Evolutionary conservation across 768 basidiomycete species (phyloP).

Genomic region (Suillus variegatus): DNA sequence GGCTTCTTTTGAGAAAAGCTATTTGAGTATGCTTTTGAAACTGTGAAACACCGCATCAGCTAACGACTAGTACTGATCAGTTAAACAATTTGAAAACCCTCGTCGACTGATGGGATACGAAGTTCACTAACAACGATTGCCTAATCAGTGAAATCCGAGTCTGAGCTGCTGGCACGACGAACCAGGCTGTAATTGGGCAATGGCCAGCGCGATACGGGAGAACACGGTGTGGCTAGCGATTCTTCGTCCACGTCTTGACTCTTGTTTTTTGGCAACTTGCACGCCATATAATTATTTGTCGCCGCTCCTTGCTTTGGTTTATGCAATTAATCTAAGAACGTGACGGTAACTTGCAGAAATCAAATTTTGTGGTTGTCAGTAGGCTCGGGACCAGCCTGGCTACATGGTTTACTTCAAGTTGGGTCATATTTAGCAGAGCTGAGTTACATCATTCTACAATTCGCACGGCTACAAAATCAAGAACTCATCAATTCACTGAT

Average conservation of each 20-base stretch:
- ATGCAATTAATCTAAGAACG: not conserved
- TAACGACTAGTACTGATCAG: no score
- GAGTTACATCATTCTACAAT: no score
- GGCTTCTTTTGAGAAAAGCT: no score
- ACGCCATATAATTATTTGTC: not conserved
- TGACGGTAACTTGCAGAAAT: not conserved
- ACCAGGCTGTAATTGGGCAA: not conserved
- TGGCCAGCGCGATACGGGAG: not conserved
- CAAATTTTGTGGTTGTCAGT: no score
- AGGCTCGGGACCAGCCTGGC: no score
- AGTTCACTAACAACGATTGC: not conserved
- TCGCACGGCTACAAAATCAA: no score
- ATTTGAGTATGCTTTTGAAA: no score
- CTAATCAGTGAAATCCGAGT: not conserved
- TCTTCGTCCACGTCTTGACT: not conserved
- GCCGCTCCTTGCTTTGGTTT: not conserved
- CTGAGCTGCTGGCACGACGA: not conserved
- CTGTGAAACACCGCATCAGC: no score
- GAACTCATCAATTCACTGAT: no score
- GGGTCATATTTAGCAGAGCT: no score
- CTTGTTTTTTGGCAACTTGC: not conserved
- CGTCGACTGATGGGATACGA: not conserved
- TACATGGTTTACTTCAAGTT: no score
- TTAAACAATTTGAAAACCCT: not conserved
- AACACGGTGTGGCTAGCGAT: not conserved